Evolutionary conservation across 495 filamentous ascomycete species (phyloP).

Genomic region (Polyplosphaeria fusca): DNA sequence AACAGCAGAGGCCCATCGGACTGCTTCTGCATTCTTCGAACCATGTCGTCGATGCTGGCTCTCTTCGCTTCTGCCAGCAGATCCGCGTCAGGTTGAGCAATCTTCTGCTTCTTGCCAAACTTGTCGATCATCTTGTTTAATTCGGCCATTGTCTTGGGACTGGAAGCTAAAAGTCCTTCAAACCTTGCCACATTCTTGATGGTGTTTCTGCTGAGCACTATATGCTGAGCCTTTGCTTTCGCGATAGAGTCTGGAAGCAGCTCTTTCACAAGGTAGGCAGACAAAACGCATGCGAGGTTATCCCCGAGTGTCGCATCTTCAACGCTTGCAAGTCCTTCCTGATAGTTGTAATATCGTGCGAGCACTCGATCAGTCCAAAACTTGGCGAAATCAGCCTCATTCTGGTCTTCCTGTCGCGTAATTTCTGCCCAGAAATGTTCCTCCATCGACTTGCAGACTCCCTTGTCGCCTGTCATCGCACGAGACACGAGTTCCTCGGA

Average conservation of each 20-base stretch:
- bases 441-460: slow-evolving; percentile 1
- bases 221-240: slow-evolving; percentile 17
- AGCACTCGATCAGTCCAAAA: slow-evolving; percentile 30
- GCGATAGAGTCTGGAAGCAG: slow-evolving; percentile 30
- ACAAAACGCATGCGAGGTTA: slow-evolving; percentile 26
- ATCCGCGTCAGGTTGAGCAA: slow-evolving; percentile 2
- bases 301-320: slow-evolving; percentile 26
- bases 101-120: slow-evolving; percentile 24
- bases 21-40: slow-evolving; percentile 31
- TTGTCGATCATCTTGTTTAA: slow-evolving; percentile 19
- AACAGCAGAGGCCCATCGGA: slow-evolving; percentile 37
- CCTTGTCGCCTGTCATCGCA: slow-evolving; percentile 5
- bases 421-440: slow-evolving; percentile 13
- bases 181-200: slow-evolving; percentile 26
- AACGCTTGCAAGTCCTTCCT: slow-evolving; percentile 16
- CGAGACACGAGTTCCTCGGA: too few relatives aligned
- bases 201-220: slow-evolving; percentile 22
- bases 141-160: not conserved
- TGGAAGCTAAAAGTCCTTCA: slow-evolving; percentile 1
- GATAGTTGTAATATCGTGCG: slow-evolving; percentile 15
- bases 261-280: slow-evolving; percentile 24
- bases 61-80: slow-evolving; percentile 11
- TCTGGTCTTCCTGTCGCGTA: slow-evolving; percentile 11
- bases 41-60: slow-evolving; percentile 23
- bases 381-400: slow-evolving; percentile 21